These are phyloP conservation scores for Ceratocystis cubensis DNA, from an alignment of 2,329 filamentous ascomycete species.

Conservation along the genomic window DNA sequence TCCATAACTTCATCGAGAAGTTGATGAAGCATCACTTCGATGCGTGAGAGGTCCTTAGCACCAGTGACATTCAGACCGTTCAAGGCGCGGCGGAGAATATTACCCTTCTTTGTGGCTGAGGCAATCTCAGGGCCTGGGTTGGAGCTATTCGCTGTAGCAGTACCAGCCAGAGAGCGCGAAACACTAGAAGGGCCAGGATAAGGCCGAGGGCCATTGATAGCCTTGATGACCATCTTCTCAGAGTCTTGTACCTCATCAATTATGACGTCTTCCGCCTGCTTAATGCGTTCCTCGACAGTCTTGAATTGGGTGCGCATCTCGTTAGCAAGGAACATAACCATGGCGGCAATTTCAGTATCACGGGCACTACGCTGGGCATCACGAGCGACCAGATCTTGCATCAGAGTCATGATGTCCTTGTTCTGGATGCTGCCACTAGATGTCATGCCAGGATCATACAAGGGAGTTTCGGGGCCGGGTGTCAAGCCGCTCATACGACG, in stretches of 20 bases:
- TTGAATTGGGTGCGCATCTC: constrained; percentile 97
- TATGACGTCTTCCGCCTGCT: constrained; percentile 78
- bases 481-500: constrained; percentile 79
- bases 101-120: constrained; percentile 65
- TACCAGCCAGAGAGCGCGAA: constrained; percentile 41
- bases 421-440: constrained; percentile 74
- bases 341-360: constrained; percentile 91
- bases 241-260: constrained; percentile 81
- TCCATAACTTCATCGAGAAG: constrained; percentile 84
- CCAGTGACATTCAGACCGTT: constrained; percentile 82
- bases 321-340: constrained; percentile 80
- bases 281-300: constrained; percentile 84
- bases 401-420: constrained; percentile 89
- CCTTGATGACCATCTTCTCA: constrained; percentile 68
- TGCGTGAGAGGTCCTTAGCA: constrained; percentile 72
- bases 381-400: constrained; percentile 96
- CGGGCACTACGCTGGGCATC: constrained; percentile 92
- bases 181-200: constrained; percentile 51
- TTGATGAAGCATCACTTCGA: constrained; percentile 85
- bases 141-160: constrained; percentile 22
- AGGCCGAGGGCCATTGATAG: constrained; percentile 75
- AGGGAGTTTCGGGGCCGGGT: constrained; percentile 75
- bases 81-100: constrained; percentile 86
- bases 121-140: constrained; percentile 39
- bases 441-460: constrained; percentile 77